Conservation (phyloP, 371 early-diverging fungal genomes). For the Haplosporangium sp. region DNA sequence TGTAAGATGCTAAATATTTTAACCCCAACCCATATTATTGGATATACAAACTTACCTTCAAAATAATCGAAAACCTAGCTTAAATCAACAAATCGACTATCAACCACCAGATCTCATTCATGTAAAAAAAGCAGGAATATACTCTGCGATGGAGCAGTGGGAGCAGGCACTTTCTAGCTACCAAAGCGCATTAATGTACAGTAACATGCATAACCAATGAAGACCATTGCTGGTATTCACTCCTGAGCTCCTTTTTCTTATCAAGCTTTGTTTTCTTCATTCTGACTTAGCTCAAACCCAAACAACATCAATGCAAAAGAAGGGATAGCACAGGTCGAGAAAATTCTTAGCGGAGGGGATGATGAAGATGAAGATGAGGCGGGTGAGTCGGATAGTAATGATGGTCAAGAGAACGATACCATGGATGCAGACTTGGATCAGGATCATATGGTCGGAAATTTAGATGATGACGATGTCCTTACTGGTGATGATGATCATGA, state of each 20-base stretch:
- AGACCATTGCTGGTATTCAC: too few species aligned
- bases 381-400: slow-evolving; percentile 6
- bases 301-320: slow-evolving; percentile 16
- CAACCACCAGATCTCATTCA: slow-evolving; percentile 26
- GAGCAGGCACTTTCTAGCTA: slow-evolving; percentile 30
- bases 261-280: background rate
- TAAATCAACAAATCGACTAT: slow-evolving; percentile 37
- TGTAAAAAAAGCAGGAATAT: slow-evolving; percentile 33
- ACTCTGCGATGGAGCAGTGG: slow-evolving; percentile 24
- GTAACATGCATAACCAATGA: background rate
- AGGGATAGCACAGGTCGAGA: slow-evolving; percentile 22
- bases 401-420: slow-evolving; percentile 11
- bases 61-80: slow-evolving; percentile 5
- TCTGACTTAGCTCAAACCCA: slow-evolving; percentile 19
- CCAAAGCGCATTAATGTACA: slow-evolving; percentile 25
- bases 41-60: background rate
- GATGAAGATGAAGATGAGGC: slow-evolving; percentile 32
- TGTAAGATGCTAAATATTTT: slow-evolving; percentile 17
- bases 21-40: background rate
- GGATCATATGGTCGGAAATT: slow-evolving; percentile 1
- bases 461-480: slow-evolving; percentile 32
- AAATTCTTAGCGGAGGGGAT: slow-evolving; percentile 31
- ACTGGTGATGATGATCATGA: slow-evolving; percentile 27
- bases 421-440: slow-evolving; percentile 20
- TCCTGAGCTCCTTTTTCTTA: too few species aligned